Evolutionary conservation across 306 rosid species (phyloP).

Genomic region (Rosa multiflora): DNA sequence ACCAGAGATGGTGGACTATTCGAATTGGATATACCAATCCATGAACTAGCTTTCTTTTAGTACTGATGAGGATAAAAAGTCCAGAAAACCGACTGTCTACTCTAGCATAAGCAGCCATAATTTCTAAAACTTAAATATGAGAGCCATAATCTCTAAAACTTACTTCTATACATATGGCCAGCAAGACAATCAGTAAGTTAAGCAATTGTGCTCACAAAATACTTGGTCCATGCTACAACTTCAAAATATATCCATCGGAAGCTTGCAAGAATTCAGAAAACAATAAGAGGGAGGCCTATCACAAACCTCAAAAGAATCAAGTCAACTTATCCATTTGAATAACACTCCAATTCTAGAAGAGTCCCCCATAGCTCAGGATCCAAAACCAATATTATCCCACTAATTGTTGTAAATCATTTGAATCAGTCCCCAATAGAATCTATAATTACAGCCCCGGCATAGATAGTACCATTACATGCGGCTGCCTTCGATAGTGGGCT

Average conservation of each 20-base stretch:
- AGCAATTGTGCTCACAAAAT: background rate
- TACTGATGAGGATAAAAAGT: too few species aligned
- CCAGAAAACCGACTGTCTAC: background rate
- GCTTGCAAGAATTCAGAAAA: too few species aligned
- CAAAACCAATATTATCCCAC: background rate
- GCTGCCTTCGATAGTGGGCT: background rate
- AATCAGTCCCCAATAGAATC: background rate
- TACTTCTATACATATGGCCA: background rate
- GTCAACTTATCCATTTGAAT: background rate
- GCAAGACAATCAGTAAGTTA: background rate
- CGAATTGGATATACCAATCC: too few species aligned
- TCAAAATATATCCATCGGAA: too few species aligned
- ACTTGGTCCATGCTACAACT: background rate
- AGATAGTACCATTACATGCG: background rate
- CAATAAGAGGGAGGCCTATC: background rate
- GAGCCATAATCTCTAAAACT: too few species aligned
- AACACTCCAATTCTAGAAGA: background rate
- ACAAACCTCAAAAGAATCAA: background rate
- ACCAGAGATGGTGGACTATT: background rate
- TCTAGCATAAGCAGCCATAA: background rate
- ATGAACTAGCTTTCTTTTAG: background rate
- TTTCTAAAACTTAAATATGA: too few species aligned
- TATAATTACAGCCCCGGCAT: too few species aligned
- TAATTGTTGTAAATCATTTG: background rate
- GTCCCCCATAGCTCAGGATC: background rate